Percentiles rank a stretch among this genome's conserved stretches.
These are phyloP conservation scores for Penicillium sp. DNA, from an alignment of 2,329 filamentous ascomycete genomes.

Conservation along the genomic window DNA sequence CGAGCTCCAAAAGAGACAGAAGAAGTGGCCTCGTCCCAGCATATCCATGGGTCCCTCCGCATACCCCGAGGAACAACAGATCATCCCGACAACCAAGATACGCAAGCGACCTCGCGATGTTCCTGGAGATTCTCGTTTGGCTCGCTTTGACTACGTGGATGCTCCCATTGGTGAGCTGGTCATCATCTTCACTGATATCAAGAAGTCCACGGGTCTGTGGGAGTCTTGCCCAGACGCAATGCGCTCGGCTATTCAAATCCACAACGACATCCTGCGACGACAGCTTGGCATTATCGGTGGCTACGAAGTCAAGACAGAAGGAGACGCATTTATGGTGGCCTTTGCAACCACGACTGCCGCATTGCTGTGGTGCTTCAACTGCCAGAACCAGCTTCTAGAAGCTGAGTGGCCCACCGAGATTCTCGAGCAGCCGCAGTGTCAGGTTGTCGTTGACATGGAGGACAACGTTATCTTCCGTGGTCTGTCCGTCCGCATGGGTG, in stretches of 20 bases:
- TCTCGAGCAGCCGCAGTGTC: conserved; percentile 76
- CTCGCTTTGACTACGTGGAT: conserved; percentile 83
- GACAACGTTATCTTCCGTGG: conserved; percentile 88
- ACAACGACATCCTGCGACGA: conserved; percentile 94
- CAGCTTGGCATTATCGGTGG: conserved; percentile 90
- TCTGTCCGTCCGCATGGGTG: conserved; percentile 92
- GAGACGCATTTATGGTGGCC: conserved; percentile 98
- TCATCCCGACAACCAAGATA: conserved; percentile 59
- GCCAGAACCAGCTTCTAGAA: conserved; percentile 80
- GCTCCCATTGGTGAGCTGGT: conserved; percentile 85
- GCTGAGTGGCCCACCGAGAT: conserved; percentile 93
- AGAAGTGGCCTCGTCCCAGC: conserved; percentile 69
- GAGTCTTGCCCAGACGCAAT: conserved; percentile 92
- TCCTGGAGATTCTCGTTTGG: conserved; percentile 77
- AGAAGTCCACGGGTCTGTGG: conserved; percentile 94
- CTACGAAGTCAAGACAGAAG: conserved; percentile 99
- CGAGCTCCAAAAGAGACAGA: conserved; percentile 80
- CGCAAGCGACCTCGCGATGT: conserved; percentile 55
- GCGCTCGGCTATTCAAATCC: conserved; percentile 92
- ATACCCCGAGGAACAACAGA: conserved; percentile 57
- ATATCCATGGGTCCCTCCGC: conserved; percentile 77
- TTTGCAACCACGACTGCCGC: conserved; percentile 95
- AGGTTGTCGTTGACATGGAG: conserved; percentile 75
- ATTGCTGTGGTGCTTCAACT: conserved; percentile 91
- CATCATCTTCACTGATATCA: conserved; percentile 98